These are phyloP conservation scores for Plasmodium inui DNA, from an alignment of 169 alveolate genomes.

Conservation along the genomic window DNA sequence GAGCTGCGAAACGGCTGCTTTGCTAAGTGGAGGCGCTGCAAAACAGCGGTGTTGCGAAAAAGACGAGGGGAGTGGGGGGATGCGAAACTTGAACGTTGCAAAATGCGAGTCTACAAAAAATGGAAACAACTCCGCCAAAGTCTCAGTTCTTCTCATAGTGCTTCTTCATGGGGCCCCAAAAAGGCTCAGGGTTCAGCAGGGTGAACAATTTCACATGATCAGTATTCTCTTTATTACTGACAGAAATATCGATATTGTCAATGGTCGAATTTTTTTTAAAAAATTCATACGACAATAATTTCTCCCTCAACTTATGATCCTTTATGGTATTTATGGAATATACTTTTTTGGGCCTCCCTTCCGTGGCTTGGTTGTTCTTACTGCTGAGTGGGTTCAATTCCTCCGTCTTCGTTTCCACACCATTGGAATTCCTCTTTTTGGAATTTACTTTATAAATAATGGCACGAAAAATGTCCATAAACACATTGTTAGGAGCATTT, in stretches of 20 bases:
- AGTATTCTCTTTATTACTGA: constrained; percentile 2
- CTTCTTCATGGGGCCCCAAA: constrained; percentile 75
- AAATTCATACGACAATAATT: constrained; percentile 57
- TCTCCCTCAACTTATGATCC: constrained; percentile 57
- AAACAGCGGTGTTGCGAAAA: not conserved
- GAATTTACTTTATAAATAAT: constrained; percentile 71
- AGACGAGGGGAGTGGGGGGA: not conserved
- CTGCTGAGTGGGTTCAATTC: not conserved
- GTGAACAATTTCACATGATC: constrained; percentile 38
- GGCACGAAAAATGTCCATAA: constrained; percentile 90
- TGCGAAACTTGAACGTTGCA: not conserved
- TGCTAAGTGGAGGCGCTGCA: not conserved
- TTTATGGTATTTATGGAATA: constrained; percentile 67
- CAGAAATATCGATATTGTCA: constrained; percentile 49
- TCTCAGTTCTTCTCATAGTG: constrained; percentile 44
- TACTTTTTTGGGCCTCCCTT: constrained; percentile 1
- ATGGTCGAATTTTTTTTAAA: constrained; percentile 61
- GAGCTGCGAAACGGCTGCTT: not conserved
- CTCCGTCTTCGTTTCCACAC: not conserved
- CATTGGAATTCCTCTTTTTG: constrained; percentile 3
- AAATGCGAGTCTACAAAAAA: not conserved
- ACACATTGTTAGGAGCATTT: constrained; percentile 89
- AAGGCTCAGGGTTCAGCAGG: constrained; percentile 70
- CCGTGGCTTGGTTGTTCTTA: not conserved
- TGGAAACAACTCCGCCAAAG: not conserved